phyloP scores from a whole-genome alignment of 164 flowering plant genomes.

The Tetracentron sinense region DNA sequence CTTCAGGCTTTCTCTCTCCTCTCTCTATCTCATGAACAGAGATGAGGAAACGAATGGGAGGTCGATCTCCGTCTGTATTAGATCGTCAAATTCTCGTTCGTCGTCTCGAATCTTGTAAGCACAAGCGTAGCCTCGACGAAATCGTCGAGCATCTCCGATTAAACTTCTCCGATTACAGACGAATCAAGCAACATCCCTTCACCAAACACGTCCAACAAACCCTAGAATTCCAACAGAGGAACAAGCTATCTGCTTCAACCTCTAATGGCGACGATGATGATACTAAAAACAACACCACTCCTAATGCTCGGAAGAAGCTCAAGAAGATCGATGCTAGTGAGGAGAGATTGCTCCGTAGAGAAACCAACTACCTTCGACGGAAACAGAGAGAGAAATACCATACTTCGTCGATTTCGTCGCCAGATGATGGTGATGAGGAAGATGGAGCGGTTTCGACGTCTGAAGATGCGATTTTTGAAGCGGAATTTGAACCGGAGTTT shows the following conservation, averaged over 20 bases:
- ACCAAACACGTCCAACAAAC: conserved; percentile 22
- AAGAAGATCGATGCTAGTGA: conserved; percentile 33
- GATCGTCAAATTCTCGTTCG: conserved; percentile 22
- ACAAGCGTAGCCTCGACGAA: conserved; percentile 27
- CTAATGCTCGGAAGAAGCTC: conserved; percentile 25
- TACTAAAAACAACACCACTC: conserved; percentile 1
- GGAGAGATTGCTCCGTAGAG: conserved; percentile 31
- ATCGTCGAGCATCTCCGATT: conserved; percentile 50
- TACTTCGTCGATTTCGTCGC: conserved; percentile 13
- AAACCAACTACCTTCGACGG: conserved; percentile 25
- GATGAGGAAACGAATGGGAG: conserved; percentile 18
- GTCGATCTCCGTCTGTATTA: conserved; percentile 3
- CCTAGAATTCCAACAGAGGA: conserved; percentile 18
- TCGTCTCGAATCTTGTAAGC: conserved; percentile 33
- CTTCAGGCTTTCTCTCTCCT: no score
- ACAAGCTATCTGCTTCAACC: neutral
- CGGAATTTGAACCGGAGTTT: conserved; percentile 48
- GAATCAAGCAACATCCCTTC: conserved; percentile 35
- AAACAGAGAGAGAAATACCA: conserved; percentile 5
- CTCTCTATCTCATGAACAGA: no score
- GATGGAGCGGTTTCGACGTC: conserved; percentile 58
- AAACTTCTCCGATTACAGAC: conserved; percentile 40
- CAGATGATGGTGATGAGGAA: conserved; percentile 25
- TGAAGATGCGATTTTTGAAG: conserved; percentile 56
- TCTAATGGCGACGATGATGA: conserved; percentile 12